Conservation (phyloP, 1,139 yeast species). For the Sugiyamaella novakii region DNA sequence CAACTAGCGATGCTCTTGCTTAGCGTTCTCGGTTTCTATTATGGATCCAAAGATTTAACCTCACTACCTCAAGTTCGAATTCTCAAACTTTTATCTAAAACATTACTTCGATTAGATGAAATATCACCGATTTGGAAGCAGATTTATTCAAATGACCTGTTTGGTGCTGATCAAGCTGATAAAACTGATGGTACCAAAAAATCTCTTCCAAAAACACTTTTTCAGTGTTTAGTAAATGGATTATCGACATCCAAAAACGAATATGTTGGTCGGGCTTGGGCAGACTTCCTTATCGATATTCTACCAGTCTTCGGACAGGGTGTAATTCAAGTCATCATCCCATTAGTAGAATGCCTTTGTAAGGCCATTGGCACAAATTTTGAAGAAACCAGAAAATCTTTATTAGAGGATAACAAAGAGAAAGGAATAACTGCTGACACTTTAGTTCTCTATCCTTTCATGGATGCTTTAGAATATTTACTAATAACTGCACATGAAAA, state of each 20-base stretch:
- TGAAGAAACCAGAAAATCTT: constrained; percentile 32
- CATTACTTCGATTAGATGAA: constrained; percentile 6
- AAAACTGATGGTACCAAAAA: not conserved
- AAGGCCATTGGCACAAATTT: constrained; percentile 49
- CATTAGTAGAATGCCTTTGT: constrained; percentile 55
- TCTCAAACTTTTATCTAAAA: constrained; percentile 24
- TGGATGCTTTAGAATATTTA: constrained; percentile 69
- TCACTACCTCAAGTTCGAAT: constrained; percentile 25
- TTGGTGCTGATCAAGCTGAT: constrained; percentile 5
- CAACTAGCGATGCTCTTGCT: constrained; percentile 23
- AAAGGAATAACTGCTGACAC: constrained; percentile 6
- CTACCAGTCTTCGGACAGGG: constrained; percentile 53
- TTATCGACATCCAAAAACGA: constrained; percentile 15
- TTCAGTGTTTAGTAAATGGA: constrained; percentile 21
- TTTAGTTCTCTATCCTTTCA: constrained; percentile 27
- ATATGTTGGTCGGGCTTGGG: constrained; percentile 45
- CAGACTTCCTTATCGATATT: constrained; percentile 49
- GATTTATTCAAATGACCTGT: constrained; percentile 14
- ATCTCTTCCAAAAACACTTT: constrained; percentile 15
- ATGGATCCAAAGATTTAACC: constrained; percentile 16
- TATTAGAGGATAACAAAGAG: not conserved
- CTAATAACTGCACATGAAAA: constrained; percentile 58
- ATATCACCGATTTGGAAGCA: constrained; percentile 20
- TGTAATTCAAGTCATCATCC: constrained; percentile 54
- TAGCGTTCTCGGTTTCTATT: constrained; percentile 22